Evolutionary conservation across 306 rosid genomes (phyloP), one percentile per base, ranked within the genome.

Genomic region (Medicago lupulina): DNA sequence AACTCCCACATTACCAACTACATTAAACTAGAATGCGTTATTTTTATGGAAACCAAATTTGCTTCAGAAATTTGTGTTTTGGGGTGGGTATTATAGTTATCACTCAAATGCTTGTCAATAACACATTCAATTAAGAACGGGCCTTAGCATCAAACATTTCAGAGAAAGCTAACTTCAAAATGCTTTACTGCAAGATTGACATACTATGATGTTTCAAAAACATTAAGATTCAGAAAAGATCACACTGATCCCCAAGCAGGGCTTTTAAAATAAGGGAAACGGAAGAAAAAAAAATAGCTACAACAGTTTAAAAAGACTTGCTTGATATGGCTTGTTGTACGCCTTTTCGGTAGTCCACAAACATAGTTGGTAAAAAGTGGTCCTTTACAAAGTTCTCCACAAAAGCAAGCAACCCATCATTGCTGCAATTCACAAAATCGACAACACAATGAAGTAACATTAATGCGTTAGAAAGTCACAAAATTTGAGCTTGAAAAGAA

Each of bases 261-360:
- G 61, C 47, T 63, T 65, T 51, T 11, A 70, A 73, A 49, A 85
- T 23, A 51, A 19, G 17, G 50, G 64, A 71, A 55, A 41, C 23
- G 39, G 59, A 51, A 23, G 3, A 28, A 28, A 28, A 82, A 44
- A 67, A 19, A 65, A 81, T 11, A 76, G 76, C 53, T 39, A 76
- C 17, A 79, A 71, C 51, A 80, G 85, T 75, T 80, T 59, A 60
- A 58, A 58, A 73, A 85, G 83, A 92, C 98, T 90, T 92, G 86
- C 99, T 96, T 86, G 99, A 96, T 85, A 96, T 96, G 82, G 99
- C 99, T 84, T 96, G 99, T 64, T 96, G 99, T 71, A 96, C 98
- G 72, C 98, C 86, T 83, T 96, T 96, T 80, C 99, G 87, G 89
- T 96, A 96, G 88, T 96, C 99, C 73, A 96, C 99, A 74, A 92